Base-by-base conservation (phyloP, 257 asterid genomes). In the Craterostigma plantagineum region DNA sequence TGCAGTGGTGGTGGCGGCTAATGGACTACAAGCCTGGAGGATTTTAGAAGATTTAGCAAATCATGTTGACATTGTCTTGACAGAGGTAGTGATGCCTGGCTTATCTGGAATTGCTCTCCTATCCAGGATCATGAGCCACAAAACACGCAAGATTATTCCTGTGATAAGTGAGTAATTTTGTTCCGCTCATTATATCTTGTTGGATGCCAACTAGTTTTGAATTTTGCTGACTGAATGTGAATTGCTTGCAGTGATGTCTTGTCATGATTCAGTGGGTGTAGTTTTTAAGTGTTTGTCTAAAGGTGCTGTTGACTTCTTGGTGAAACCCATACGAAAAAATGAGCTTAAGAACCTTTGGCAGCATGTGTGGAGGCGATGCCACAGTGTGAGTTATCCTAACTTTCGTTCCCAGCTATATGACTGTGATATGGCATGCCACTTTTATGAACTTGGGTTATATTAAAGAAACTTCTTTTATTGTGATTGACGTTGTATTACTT, bases 1-100 rank as follows among this genome's bases (percentile, higher is more conserved):
- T 62, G 65, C 91, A 81, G 94, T 78, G 43, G 52, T 73, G 13
- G 76, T 62, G 39, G 93, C 93, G 46, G 79, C 87, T 41, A 75
- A 71, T 62, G 97, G 93, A 61, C 49, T 68, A 56, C 82, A 81
- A 68, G 97, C 95, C 18, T 81, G 94, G 95, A 78, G 70, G 67
- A 56, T 81, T 49, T 60, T 86, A 49, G 92, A 71, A 71, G 81
- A 81, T 67, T 57, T 71, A 48, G 66, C 60, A 56, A 71, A 63
- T 62, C 95, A 71, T 35, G 56, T 86, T 40, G 93, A 86, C 68
- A 63, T 81, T 46, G 79, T 86, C 53, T 59, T 86, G 52, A 69
- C 85, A 38, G 97, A 81, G 69, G 90, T 76, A 34, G 91, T 65
- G 52, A 73, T 74, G 77, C 95, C 95, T 14, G 48, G 61, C 56